phyloP scores from a whole-genome alignment of 2,329 filamentous ascomycete genomes.

The Epichloe sp. region DNA sequence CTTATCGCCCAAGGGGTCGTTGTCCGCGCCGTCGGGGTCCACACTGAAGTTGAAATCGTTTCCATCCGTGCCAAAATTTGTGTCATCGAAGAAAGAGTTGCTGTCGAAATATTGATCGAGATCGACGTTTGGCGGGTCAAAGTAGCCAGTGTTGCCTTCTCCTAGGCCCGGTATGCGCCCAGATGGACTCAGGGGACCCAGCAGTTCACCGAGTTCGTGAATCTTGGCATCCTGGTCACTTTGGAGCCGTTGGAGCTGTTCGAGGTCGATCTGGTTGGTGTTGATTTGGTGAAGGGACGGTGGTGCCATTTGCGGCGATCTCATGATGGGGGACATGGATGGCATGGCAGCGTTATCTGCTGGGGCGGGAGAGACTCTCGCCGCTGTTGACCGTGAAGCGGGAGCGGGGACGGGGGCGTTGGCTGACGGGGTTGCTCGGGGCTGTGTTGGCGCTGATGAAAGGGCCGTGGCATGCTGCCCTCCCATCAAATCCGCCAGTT shows the following conservation, averaged over 20 bases:
- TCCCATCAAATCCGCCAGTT: slow-evolving; percentile 49
- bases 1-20: not conserved
- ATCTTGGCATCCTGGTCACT: slow-evolving; percentile 67
- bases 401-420: slow-evolving; percentile 11
- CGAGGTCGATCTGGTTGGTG: slow-evolving; percentile 61
- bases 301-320: slow-evolving; percentile 15
- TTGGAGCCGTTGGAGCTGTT: slow-evolving; percentile 66
- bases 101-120: slow-evolving; percentile 39
- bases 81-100: slow-evolving; percentile 25
- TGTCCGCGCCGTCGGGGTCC: slow-evolving; percentile 19
- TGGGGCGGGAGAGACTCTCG: slow-evolving; percentile 13
- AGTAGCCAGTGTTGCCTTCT: slow-evolving; percentile 23
- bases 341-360: slow-evolving; percentile 15
- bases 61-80: slow-evolving; percentile 28
- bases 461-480: slow-evolving; percentile 19
- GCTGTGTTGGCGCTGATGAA: slow-evolving; percentile 10
- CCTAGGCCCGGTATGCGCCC: slow-evolving; percentile 63
- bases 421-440: slow-evolving; percentile 12
- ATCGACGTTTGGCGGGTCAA: slow-evolving; percentile 28
- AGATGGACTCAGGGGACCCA: slow-evolving; percentile 69
- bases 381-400: slow-evolving; percentile 4
- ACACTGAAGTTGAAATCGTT: slow-evolving; percentile 40
- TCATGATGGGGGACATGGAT: slow-evolving; percentile 39
- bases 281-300: slow-evolving; percentile 49
- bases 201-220: slow-evolving; percentile 56